These are phyloP conservation scores for Fusarium sp. DNA, from an alignment of 2,329 filamentous ascomycete genomes.

Conservation along the genomic window DNA sequence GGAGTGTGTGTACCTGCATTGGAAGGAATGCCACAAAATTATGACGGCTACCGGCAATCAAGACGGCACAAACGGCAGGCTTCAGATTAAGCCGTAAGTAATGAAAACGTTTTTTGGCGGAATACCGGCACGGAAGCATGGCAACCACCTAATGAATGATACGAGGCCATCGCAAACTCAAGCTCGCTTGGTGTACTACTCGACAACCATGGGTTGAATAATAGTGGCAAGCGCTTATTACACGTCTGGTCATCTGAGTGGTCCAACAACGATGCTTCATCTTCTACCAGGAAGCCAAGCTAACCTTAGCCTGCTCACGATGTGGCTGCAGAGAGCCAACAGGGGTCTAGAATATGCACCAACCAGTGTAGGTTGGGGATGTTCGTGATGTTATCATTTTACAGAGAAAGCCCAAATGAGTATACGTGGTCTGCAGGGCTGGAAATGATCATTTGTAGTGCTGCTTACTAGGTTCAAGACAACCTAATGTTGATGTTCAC, in stretches of 20 bases:
- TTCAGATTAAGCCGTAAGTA: background rate
- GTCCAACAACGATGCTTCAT: background rate
- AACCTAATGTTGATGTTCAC: background rate
- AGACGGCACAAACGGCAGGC: constrained; percentile 5
- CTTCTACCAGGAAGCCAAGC: constrained; percentile 5
- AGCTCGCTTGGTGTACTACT: background rate
- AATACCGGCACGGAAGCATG: constrained; percentile 6
- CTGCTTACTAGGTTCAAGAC: background rate
- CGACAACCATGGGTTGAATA: constrained; percentile 2
- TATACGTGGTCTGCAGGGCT: background rate
- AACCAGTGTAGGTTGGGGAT: background rate
- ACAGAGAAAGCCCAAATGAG: background rate
- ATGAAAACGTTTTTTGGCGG: background rate
- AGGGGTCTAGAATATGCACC: constrained; percentile 4
- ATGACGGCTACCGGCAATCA: constrained; percentile 3
- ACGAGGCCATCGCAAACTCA: constrained; percentile 4
- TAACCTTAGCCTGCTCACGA: constrained; percentile 5
- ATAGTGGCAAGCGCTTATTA: constrained; percentile 14
- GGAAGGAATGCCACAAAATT: constrained; percentile 31
- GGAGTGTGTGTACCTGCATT: too few relatives aligned
- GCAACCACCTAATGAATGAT: background rate
- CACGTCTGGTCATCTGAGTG: constrained; percentile 3
- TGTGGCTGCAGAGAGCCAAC: constrained; percentile 17
- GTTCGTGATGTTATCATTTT: background rate
- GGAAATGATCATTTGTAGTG: background rate